Conservation (phyloP, 441 rosid genomes). For the Croton laevigatus region DNA sequence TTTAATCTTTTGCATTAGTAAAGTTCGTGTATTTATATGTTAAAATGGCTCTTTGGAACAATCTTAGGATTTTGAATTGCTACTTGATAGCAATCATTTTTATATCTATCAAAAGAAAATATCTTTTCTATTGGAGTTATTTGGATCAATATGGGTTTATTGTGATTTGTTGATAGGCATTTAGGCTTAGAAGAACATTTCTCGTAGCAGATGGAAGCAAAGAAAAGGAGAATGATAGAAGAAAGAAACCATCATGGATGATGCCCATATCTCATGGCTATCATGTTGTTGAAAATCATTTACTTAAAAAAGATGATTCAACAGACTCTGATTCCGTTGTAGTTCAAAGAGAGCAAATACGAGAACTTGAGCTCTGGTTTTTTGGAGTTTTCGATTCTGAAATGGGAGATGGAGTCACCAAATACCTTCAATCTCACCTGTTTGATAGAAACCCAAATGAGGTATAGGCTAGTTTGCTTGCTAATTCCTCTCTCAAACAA, state of each 20-base stretch:
- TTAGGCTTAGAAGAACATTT: conserved; percentile 41
- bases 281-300: conserved; percentile 46
- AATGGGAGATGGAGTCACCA: conserved; percentile 47
- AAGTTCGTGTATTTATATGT: background rate
- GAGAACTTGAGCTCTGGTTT: conserved; percentile 61
- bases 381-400: conserved; percentile 55
- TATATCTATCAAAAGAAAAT: no score
- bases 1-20: background rate
- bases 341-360: conserved; percentile 65
- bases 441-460: conserved; percentile 42
- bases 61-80: background rate
- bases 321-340: conserved; percentile 40
- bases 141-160: no score
- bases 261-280: conserved; percentile 62
- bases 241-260: conserved; percentile 60
- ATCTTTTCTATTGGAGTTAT: no score
- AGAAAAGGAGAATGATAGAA: conserved; percentile 24
- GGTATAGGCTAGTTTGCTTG: conserved; percentile 26
- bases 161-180: conserved; percentile 32
- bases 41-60: background rate
- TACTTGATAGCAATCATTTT: no score
- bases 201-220: conserved; percentile 30
- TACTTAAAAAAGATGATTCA: conserved; percentile 21
- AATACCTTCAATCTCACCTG: conserved; percentile 58
- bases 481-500: no score